Evolutionary conservation across 1,139 yeast species (phyloP), one percentile per base, ranked within the genome.

Genomic region (Suhomyces panamericanus): DNA sequence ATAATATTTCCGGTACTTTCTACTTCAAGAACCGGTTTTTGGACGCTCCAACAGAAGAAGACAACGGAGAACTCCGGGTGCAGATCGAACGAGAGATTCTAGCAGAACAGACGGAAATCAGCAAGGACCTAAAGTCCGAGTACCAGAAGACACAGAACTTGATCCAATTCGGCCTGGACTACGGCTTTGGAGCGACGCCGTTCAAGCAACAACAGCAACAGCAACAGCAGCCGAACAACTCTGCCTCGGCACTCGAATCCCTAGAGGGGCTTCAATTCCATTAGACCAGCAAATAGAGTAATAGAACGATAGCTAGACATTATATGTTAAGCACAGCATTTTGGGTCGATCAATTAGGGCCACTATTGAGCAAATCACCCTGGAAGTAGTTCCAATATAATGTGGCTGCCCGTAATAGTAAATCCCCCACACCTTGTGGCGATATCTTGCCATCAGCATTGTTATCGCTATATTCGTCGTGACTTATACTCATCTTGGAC

Each of bases 1-100:
- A 83, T 50, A 78, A 80, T 46, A 70, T 82, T 4, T 72, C 80
- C 35, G 91, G 91, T 0, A 72, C 81, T 4, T 73, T 74, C 46
- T 74, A 73, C 53, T 73, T 63, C 47, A 50, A 59, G 29, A 73
- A 73, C 47, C 58, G 57, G 41, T 70, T 71, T 46, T 29, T 27
- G 1, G 41, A 42, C 3, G 39, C 16, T 9, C 42, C 42, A 2
- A 48, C 42, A 0, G 50, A 54, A 5, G 51, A 53, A 35, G 51
- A 52, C 24, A 55, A 55, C 17, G 46, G 39, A 5, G 37, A 31
- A 10, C n/a, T 56, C 12, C 42, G 48, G 15, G 43, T 39, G 6
- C 41, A 49, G 14, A 57, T 61, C 16, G 47, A 51, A 37, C 35
- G 49, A 10, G 57, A 56, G 9, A 42, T 64, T 3, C 38, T 57